phyloP scores from a whole-genome alignment of 2,329 filamentous ascomycete genomes.

The Diplodia scrobiculata region DNA sequence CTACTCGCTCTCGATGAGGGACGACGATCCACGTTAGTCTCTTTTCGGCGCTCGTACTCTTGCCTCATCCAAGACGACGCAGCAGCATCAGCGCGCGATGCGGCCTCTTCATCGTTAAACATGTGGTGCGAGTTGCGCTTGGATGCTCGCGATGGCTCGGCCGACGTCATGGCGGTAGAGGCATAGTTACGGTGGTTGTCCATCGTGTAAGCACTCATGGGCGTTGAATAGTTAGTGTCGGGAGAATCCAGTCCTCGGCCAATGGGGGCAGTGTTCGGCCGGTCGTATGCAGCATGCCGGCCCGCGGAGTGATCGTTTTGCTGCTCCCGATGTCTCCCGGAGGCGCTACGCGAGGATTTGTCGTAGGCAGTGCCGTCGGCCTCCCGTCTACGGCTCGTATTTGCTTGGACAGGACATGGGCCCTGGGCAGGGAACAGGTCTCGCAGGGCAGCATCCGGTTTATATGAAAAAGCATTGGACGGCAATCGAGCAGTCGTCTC shows the following conservation, averaged over 20 bases:
- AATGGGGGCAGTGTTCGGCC: constrained; percentile 33
- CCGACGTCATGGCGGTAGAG: constrained; percentile 50
- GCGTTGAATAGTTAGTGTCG: constrained; percentile 45
- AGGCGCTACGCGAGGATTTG: constrained; percentile 33
- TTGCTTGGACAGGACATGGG: constrained; percentile 36
- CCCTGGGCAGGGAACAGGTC: constrained; percentile 33
- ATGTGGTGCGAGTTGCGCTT: constrained; percentile 47
- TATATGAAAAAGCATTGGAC: constrained; percentile 34
- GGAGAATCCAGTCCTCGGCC: constrained; percentile 39
- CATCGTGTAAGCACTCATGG: constrained; percentile 46
- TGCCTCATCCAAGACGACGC: constrained; percentile 50
- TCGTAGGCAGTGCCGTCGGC: constrained; percentile 37
- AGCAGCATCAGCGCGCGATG: constrained; percentile 44
- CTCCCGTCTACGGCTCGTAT: constrained; percentile 40
- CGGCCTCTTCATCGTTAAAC: constrained; percentile 34
- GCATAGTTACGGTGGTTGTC: constrained; percentile 43
- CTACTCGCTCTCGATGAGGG: constrained; percentile 32
- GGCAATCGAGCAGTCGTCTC: constrained; percentile 36
- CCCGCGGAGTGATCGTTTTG: background rate
- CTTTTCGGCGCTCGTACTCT: constrained; percentile 47
- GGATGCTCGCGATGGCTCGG: constrained; percentile 44
- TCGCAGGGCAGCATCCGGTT: constrained; percentile 36
- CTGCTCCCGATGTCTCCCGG: constrained; percentile 32
- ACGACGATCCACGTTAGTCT: constrained; percentile 33
- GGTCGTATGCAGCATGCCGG: constrained; percentile 32